Evolutionary conservation across 768 basidiomycete species (phyloP), one percentile per base, ranked within the genome.

Genomic region (Tulasnella sp.): DNA sequence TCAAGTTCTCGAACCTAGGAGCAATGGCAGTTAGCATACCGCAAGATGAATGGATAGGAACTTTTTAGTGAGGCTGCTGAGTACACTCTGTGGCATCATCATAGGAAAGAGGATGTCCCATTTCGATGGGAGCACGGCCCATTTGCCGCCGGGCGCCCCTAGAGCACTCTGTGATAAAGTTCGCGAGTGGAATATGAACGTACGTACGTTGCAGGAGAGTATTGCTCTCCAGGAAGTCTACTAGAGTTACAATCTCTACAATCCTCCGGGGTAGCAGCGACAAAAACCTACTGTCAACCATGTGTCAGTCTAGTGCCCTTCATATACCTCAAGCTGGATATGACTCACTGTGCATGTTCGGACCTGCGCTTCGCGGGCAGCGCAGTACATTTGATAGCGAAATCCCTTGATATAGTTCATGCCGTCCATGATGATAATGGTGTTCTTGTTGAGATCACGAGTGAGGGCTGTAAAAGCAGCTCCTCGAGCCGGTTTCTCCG

Each of bases 401-500:
- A 92, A 96, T 10, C 95, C 95, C 70, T 99, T 98, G 78, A 98
- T 98, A 72, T 99, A 97, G 68, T 98, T 98, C 65, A 88, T 78
- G 13, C 85, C 82, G 68, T 99, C 96, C 62, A 93, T 78, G 65
- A 99, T 87, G 60, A 96, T 77, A 66, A 97, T 81, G 0, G 82
- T 86, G 66, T 88, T 83, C 34, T 72, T 70, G 23, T 78, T 76
- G 64, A 99, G 77, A 32, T 80, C 77, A 11, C 96, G 78, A 65
- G 86, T 89, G 52, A 93, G 75, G 0, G 88, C 81, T 0, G 92
- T 82, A 70, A 95, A 91, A 21, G 95, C 77, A 10, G 86, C 76
- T 3, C 79, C 89, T 27, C 96, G 78, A 0, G 91, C 91, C 11
- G 88, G 83, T 70, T 97, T 99, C 73, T 99, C 96, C 3, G 84